These are phyloP conservation scores for Stromatinia cepivora DNA, from an alignment of 2,329 filamentous ascomycete species.

Conservation along the genomic window DNA sequence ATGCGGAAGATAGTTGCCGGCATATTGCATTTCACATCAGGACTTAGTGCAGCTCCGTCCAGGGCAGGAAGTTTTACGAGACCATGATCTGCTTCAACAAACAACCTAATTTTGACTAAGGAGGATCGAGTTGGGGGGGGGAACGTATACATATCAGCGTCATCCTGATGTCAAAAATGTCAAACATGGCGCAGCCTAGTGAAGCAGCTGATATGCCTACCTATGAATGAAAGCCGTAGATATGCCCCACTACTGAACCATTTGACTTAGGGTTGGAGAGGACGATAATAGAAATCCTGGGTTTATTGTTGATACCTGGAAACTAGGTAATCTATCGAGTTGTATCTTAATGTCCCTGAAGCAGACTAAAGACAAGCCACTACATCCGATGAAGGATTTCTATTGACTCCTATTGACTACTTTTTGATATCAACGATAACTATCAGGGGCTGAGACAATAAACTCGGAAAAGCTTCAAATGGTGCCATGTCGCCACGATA, in stretches of 20 bases:
- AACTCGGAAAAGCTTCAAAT: conserved; percentile 19
- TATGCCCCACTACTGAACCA: background rate
- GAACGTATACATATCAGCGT: background rate
- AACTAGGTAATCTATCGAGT: background rate
- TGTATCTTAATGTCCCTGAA: background rate
- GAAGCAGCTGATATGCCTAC: conserved; percentile 18
- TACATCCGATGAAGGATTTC: conserved; percentile 3
- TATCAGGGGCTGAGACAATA: conserved; percentile 22
- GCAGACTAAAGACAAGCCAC: conserved; percentile 13
- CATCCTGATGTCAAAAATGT: conserved; percentile 16
- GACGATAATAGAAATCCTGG: conserved; percentile 10
- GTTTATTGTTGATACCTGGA: background rate
- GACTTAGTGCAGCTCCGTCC: background rate
- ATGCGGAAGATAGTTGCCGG: conserved; percentile 11
- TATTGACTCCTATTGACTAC: background rate
- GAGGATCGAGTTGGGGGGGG: background rate
- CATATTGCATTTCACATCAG: conserved; percentile 18
- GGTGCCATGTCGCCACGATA: conserved; percentile 16
- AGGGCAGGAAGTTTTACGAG: background rate
- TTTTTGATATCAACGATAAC: conserved; percentile 13
- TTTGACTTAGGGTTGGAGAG: conserved; percentile 13
- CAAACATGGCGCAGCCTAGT: conserved; percentile 19
- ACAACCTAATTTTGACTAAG: background rate
- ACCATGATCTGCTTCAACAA: background rate
- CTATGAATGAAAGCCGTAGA: background rate